Conservation (phyloP, 352 stramenopile species). For the Globisporangium sylvaticum region DNA sequence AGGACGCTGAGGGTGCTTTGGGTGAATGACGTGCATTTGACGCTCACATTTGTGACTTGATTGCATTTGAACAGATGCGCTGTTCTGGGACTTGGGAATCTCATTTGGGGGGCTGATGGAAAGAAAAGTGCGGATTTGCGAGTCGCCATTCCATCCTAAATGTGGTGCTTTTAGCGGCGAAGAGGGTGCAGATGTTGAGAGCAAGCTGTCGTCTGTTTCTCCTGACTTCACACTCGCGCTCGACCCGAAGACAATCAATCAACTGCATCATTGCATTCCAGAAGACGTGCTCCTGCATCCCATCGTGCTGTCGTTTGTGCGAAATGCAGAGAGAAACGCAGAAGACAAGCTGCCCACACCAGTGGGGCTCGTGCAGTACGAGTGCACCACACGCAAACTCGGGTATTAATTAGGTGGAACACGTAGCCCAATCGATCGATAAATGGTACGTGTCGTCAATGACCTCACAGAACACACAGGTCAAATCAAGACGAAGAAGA, state of each 20-base stretch:
- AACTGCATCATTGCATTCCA: constrained; percentile 3
- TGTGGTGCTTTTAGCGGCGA: background rate
- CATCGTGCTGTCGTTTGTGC: background rate
- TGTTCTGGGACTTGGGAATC: constrained; percentile 19
- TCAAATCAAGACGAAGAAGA: background rate
- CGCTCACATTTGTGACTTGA: background rate
- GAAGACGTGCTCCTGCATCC: constrained; percentile 1
- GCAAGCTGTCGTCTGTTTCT: background rate
- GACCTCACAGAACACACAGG: background rate
- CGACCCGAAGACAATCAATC: constrained; percentile 3
- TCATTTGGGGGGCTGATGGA: constrained; percentile 15
- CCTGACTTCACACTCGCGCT: background rate
- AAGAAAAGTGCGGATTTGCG: constrained; percentile 16
- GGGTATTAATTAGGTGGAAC: background rate
- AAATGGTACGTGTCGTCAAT: background rate
- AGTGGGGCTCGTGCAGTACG: constrained; percentile 7
- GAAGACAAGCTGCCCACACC: background rate
- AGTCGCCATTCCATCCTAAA: constrained; percentile 12
- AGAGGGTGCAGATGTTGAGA: background rate
- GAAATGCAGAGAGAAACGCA: background rate
- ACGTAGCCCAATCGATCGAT: background rate
- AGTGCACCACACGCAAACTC: constrained; percentile 11
- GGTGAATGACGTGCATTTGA: background rate
- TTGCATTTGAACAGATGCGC: constrained; percentile 6
- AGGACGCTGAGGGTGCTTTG: too few relatives aligned